phyloP scores from a whole-genome alignment of 768 basidiomycete species.

The Agaricus subrufescens region DNA sequence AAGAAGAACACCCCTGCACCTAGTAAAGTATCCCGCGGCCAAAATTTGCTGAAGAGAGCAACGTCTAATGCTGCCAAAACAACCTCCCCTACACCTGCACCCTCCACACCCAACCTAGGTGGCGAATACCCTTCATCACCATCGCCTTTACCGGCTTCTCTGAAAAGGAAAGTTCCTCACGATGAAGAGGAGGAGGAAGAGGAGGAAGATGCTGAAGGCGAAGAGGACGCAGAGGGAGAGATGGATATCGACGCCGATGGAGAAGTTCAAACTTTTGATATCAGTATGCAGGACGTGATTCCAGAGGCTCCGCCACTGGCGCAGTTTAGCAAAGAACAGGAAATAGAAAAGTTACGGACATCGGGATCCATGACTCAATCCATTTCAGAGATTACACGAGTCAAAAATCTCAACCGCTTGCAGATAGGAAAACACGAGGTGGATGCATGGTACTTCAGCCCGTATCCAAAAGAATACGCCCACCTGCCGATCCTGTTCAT shows the following conservation, averaged over 20 bases:
- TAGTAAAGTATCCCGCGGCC: constrained; percentile 46
- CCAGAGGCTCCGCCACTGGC: constrained; percentile 48
- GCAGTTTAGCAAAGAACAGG: constrained; percentile 93
- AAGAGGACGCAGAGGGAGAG: constrained; percentile 61
- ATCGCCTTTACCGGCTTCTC: constrained; percentile 45
- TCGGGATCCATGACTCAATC: constrained; percentile 99
- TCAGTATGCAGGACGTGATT: constrained; percentile 48
- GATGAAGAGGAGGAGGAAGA: constrained; percentile 67
- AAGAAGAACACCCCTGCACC: constrained; percentile 47
- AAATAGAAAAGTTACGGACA: constrained; percentile 97
- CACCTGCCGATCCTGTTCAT: constrained; percentile 93
- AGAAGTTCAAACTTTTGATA: constrained; percentile 65
- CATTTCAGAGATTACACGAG: constrained; percentile 94
- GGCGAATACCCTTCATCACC: constrained; percentile 44
- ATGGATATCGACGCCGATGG: constrained; percentile 74
- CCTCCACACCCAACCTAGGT: constrained; percentile 45
- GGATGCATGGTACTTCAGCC: constrained; percentile 99
- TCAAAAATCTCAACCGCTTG: constrained; percentile 95
- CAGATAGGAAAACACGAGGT: constrained; percentile 97
- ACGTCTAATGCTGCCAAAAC: constrained; percentile 61
- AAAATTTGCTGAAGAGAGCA: constrained; percentile 60
- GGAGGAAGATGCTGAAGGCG: constrained; percentile 49
- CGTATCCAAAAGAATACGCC: constrained; percentile 97
- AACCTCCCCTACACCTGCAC: constrained; percentile 55
- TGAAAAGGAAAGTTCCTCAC: constrained; percentile 66